Base-by-base conservation (phyloP, 2,329 filamentous ascomycete species). In the Karstenula rhodostoma region DNA sequence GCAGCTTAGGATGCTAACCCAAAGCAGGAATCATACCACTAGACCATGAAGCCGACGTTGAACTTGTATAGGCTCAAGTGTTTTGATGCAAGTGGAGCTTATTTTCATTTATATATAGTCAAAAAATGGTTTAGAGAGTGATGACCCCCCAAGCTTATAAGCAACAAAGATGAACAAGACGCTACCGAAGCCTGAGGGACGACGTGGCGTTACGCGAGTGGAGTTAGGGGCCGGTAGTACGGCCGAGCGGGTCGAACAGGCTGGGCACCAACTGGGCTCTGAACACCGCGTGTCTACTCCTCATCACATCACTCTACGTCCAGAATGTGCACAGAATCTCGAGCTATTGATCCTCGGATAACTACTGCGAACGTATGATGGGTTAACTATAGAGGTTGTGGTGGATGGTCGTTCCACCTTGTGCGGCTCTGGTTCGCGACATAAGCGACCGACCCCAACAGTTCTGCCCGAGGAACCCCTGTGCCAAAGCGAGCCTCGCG, bases 21-120 rank as follows among this genome's bases (percentile, higher is more conserved):
- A 62, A 62, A 62, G 60, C 60, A 59, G 57, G 56, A 62, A 62
- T 62, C 60, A 62, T 62, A 59, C 56, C 56, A 62, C 56, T 62
- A 62, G 60, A 62, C 56, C 60, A 62, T 32, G 44, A 57, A 59
- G 60, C 60, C 60, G 27, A 19, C 5, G 6, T 12, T 49, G 32
- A 19, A n/a, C 47, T 19, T 17, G 12, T 44, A 10, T 7, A 19
- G 22, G 42, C 9, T 44, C 42, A 13, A 2, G 19, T n/a, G 29
- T 32, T 23, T 57, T 49, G 19, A 43, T 49, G 29, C 32, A 29
- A 22, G 3, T 3, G 2, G 5, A 12, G 8, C 12, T 4, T 4
- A 1, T 10, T 44, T 2, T 23, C 0, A 50, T 4, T 1, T 6
- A 27, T 48, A n/a, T 29, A 19, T 27, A 37, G 6, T 1, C 13